phyloP scores from a whole-genome alignment of 108 stramenopile species.

The Schizochytrium sp. region DNA sequence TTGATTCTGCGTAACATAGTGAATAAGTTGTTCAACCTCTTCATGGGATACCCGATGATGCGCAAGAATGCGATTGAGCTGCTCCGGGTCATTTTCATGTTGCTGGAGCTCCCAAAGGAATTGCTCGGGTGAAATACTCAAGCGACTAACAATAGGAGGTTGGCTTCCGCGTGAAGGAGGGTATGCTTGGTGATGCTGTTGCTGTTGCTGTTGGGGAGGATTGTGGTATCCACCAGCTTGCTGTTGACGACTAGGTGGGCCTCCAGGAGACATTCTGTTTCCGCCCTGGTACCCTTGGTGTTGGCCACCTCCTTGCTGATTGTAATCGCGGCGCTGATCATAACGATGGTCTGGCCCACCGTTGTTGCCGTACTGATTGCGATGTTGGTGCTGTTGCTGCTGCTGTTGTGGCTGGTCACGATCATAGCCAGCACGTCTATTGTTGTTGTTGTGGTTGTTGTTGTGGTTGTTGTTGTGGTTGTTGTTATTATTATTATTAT shows the following conservation, averaged over 20 bases:
- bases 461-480: background rate
- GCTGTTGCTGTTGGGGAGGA: background rate
- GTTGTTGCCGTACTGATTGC: background rate
- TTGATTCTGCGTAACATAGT: constrained; percentile 1
- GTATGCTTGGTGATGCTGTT: background rate
- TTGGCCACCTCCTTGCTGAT: no score
- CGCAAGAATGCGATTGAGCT: constrained; percentile 27
- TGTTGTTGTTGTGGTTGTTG: background rate
- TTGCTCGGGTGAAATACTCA: background rate
- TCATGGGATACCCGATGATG: background rate
- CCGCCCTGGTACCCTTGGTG: no score
- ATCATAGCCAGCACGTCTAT: background rate
- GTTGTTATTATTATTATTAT: background rate
- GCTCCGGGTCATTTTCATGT: background rate
- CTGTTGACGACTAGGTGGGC: no score
- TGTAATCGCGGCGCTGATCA: no score
- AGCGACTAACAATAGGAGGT: background rate
- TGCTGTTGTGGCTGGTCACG: background rate
- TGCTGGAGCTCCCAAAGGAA: constrained; percentile 6
- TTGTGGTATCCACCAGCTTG: no score
- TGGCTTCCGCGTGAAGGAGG: background rate
- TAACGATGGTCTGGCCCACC: no score
- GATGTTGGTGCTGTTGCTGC: background rate
- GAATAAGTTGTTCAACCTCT: constrained; percentile 36
- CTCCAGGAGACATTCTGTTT: no score